phyloP scores from a whole-genome alignment of 139 green algal genomes.

The Volvox reticuliferus region DNA sequence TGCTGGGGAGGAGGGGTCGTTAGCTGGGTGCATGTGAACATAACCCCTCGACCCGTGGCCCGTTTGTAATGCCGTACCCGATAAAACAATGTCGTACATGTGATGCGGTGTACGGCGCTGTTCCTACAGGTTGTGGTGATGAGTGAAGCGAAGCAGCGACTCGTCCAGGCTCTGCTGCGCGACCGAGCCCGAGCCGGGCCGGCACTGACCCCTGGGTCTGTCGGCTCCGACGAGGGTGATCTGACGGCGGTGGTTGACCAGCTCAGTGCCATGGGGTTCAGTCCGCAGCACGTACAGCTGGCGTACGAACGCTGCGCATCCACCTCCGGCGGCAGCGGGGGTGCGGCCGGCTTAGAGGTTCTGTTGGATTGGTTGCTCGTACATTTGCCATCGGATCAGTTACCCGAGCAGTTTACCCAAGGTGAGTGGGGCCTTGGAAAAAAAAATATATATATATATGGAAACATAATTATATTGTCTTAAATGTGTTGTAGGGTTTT shows the following conservation, averaged over 20 bases:
- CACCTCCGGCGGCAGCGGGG: not conserved
- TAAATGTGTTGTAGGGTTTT: too few species aligned
- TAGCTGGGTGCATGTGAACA: too few species aligned
- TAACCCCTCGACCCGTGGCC: too few species aligned
- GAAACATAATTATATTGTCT: too few species aligned
- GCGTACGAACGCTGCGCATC: not conserved
- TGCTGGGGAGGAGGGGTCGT: too few species aligned
- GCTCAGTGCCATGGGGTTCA: constrained; percentile 71
- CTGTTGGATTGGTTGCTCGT: constrained; percentile 87
- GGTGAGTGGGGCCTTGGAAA: constrained; percentile 38
- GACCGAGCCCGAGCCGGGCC: constrained; percentile 12
- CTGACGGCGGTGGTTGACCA: not conserved
- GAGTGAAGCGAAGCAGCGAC: constrained; percentile 59
- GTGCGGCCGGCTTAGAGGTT: constrained; percentile 33
- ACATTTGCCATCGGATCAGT: constrained; percentile 66
- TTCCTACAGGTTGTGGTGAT: constrained; percentile 55
- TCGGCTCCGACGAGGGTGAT: not conserved
- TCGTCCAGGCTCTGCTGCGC: constrained; percentile 60
- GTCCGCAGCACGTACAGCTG: constrained; percentile 39
- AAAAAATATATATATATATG: too few species aligned
- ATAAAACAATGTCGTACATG: not conserved
- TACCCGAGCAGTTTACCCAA: constrained; percentile 74
- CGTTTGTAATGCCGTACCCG: too few species aligned
- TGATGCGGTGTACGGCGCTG: not conserved
- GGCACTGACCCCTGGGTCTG: not conserved